phyloP scores from a whole-genome alignment of 306 rosid species.

The Ceratonia siliqua region DNA sequence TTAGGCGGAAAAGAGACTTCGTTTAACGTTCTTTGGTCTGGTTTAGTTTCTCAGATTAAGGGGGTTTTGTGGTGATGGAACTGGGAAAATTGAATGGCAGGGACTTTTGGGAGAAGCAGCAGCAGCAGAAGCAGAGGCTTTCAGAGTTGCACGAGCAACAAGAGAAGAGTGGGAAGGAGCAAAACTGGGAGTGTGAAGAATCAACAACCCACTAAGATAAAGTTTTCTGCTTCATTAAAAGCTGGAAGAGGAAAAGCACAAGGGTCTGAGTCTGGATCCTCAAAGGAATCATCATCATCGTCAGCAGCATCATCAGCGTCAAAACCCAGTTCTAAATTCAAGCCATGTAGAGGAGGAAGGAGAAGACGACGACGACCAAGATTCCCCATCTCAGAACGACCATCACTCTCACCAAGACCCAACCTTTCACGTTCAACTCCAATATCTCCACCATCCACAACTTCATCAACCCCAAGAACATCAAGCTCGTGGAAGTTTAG shows the following conservation, averaged over 20 bases:
- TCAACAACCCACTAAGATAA: slow-evolving; percentile 33
- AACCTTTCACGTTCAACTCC: slow-evolving; percentile 25
- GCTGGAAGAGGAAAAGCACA: slow-evolving; percentile 71
- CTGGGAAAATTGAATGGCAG: slow-evolving; percentile 53
- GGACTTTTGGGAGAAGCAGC: slow-evolving; percentile 43
- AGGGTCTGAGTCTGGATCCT: slow-evolving; percentile 74
- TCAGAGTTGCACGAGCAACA: slow-evolving; percentile 37
- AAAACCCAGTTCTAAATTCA: slow-evolving; percentile 31
- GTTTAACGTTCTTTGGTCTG: slow-evolving; percentile 17
- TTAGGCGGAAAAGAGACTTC: slow-evolving; percentile 38
- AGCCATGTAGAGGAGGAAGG: slow-evolving; percentile 29
- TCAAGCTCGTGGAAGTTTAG: slow-evolving; percentile 4
- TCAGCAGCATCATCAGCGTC: slow-evolving; percentile 27
- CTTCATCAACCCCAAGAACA: slow-evolving; percentile 12
- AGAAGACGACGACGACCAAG: slow-evolving; percentile 31
- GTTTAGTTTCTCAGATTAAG: not conserved
- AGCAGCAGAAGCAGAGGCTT: slow-evolving; percentile 25
- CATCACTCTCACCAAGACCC: slow-evolving; percentile 9
- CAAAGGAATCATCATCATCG: slow-evolving; percentile 47
- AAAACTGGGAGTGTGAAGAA: slow-evolving; percentile 28
- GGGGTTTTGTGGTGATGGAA: slow-evolving; percentile 45
- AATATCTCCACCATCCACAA: slow-evolving; percentile 31
- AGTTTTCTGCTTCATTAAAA: slow-evolving; percentile 42
- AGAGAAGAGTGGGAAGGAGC: slow-evolving; percentile 15
- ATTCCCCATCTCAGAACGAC: slow-evolving; percentile 31